Percentiles rank a stretch among this genome's conserved stretches.
Evolutionary conservation across 768 basidiomycete genomes (phyloP).

Genomic region (Rhizopogon rudus): DNA sequence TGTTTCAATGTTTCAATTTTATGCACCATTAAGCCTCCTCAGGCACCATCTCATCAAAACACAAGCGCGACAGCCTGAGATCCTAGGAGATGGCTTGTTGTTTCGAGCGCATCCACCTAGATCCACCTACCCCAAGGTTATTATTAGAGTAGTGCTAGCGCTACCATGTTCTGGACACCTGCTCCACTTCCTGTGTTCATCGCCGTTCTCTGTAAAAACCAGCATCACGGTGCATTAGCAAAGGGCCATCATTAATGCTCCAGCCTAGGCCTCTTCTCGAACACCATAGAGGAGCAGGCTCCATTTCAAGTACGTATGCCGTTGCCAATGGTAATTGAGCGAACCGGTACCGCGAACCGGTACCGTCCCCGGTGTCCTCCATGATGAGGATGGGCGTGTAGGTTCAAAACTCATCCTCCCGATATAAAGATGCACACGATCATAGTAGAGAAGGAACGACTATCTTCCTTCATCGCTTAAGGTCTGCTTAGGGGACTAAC

Average conservation of each 20-base stretch:
- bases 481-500: too few species aligned
- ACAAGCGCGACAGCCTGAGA: background rate
- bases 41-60: constrained; percentile 14
- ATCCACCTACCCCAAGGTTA: background rate
- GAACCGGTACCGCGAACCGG: too few species aligned
- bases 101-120: background rate
- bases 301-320: background rate
- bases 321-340: background rate
- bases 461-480: too few species aligned
- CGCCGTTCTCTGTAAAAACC: constrained; percentile 14
- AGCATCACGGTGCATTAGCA: constrained; percentile 1
- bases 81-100: background rate
- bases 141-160: background rate
- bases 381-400: too few species aligned
- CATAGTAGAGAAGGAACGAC: too few species aligned
- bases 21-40: background rate
- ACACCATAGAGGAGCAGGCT: background rate
- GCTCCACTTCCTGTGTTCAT: background rate
- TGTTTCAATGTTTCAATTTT: background rate
- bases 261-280: background rate
- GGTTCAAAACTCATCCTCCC: too few species aligned
- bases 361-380: too few species aligned
- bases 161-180: background rate
- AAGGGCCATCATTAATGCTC: background rate
- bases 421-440: too few species aligned